Percentiles rank a stretch among this genome's conserved stretches.
Evolutionary conservation across 2,329 filamentous ascomycete species (phyloP).

Genomic region (Arthrobotrys sinensis): DNA sequence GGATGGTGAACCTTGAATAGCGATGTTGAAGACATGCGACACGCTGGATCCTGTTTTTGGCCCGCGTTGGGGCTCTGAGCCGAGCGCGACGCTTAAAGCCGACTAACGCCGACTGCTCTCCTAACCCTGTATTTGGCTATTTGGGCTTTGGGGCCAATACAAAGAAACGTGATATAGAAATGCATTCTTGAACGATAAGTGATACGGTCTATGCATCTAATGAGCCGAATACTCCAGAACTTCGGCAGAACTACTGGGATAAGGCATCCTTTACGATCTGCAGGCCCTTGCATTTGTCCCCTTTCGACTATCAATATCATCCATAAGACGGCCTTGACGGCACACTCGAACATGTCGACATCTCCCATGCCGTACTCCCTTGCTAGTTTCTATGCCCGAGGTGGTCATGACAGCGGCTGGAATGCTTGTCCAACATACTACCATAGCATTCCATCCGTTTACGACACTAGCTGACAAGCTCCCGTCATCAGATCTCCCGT

Average conservation of each 20-base stretch:
- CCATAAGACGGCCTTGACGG: slow-evolving; percentile 5
- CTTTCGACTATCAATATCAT: slow-evolving; percentile 25
- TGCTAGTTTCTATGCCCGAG: slow-evolving; percentile 10
- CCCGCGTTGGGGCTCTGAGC: background rate
- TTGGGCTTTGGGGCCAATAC: background rate
- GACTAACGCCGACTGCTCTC: slow-evolving; percentile 23
- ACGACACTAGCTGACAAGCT: slow-evolving; percentile 28
- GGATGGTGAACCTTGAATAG: slow-evolving; percentile 20
- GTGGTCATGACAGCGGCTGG: slow-evolving; percentile 26
- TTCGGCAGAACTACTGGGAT: slow-evolving; percentile 39
- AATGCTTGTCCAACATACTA: slow-evolving; percentile 47
- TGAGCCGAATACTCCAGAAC: slow-evolving; percentile 40
- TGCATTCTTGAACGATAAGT: slow-evolving; percentile 12
- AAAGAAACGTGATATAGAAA: background rate
- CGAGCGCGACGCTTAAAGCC: slow-evolving; percentile 22
- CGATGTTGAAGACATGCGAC: slow-evolving; percentile 50
- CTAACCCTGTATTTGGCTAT: background rate
- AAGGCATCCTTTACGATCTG: slow-evolving; percentile 28
- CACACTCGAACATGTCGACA: slow-evolving; percentile 27
- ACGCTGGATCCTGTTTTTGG: slow-evolving; percentile 59
- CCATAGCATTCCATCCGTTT: slow-evolving; percentile 27
- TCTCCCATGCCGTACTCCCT: slow-evolving; percentile 13
- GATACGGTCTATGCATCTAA: slow-evolving; percentile 37
- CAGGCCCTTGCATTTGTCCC: slow-evolving; percentile 36
- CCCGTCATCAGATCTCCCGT: slow-evolving; percentile 43